These are phyloP conservation scores for Bolboschoenoplectus hybrid DNA, from an alignment of 202 grass and related monocot genomes.

Conservation along the genomic window DNA sequence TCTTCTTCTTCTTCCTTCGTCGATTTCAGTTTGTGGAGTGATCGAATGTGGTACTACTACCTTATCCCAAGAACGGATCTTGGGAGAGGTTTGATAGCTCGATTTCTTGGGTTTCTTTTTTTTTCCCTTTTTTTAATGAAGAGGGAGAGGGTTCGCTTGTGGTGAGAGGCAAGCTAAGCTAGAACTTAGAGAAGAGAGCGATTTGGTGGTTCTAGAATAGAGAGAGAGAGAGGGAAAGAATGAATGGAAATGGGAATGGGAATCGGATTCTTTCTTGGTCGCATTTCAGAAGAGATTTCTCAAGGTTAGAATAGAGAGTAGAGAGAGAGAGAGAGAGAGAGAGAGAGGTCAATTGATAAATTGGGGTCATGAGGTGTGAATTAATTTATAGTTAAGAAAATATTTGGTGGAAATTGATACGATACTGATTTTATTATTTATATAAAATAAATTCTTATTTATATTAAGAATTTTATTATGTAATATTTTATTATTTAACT, in stretches of 20 bases:
- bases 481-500: too few species aligned
- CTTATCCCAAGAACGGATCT: constrained; percentile 39
- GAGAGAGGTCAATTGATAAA: constrained; percentile 17
- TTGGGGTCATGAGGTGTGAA: constrained; percentile 5
- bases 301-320: neutral
- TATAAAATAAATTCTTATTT: too few species aligned
- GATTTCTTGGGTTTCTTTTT: constrained; percentile 28
- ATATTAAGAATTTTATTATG: too few species aligned
- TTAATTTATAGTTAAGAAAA: constrained; percentile 5
- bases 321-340: neutral
- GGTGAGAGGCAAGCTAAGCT: constrained; percentile 32
- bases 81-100: constrained; percentile 14
- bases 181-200: neutral
- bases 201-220: constrained; percentile 31
- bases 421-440: too few species aligned
- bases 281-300: constrained; percentile 35
- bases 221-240: neutral
- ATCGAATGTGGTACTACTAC: constrained; percentile 44
- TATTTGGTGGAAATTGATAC: too few species aligned
- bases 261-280: constrained; percentile 34
- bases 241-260: neutral
- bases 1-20: constrained; percentile 24
- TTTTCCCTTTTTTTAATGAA: neutral
- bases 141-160: constrained; percentile 9
- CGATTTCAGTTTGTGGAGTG: constrained; percentile 43